phyloP scores from a whole-genome alignment of 768 basidiomycete species.

The Leccinellum luteum region DNA sequence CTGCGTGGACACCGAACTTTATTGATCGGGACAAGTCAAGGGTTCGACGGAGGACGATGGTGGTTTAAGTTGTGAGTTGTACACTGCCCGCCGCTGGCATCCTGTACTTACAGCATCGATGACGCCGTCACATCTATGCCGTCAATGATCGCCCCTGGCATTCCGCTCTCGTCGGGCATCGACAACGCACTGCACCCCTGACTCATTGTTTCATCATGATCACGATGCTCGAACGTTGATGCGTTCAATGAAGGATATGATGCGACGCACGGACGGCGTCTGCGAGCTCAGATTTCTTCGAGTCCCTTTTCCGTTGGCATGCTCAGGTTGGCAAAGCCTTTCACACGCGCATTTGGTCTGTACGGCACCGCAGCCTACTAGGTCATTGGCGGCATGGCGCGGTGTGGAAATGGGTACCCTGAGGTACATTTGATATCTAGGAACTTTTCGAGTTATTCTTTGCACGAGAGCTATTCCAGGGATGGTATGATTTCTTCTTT shows the following conservation, averaged over 20 bases:
- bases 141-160: neutral
- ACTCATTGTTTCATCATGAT: neutral
- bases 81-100: neutral
- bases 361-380: neutral
- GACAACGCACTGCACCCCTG: neutral
- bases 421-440: neutral
- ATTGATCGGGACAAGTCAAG: constrained; percentile 3
- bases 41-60: neutral
- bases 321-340: constrained; percentile 1
- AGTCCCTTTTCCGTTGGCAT: too few species aligned
- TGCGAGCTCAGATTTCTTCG: neutral
- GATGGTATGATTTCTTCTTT: neutral
- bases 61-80: neutral
- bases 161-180: neutral
- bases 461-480: neutral
- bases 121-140: neutral
- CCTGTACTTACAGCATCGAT: neutral
- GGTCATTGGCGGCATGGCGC: neutral
- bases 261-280: neutral
- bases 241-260: neutral
- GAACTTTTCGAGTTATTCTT: neutral
- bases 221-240: too few species aligned
- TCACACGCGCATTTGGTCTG: constrained; percentile 1
- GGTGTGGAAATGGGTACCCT: neutral
- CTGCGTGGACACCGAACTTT: neutral